A percentile compares a stretch with the other conserved stretches of the same genome.
These are phyloP conservation scores for Glycine latifolia DNA, from an alignment of 306 rosid genomes.

Conservation along the genomic window DNA sequence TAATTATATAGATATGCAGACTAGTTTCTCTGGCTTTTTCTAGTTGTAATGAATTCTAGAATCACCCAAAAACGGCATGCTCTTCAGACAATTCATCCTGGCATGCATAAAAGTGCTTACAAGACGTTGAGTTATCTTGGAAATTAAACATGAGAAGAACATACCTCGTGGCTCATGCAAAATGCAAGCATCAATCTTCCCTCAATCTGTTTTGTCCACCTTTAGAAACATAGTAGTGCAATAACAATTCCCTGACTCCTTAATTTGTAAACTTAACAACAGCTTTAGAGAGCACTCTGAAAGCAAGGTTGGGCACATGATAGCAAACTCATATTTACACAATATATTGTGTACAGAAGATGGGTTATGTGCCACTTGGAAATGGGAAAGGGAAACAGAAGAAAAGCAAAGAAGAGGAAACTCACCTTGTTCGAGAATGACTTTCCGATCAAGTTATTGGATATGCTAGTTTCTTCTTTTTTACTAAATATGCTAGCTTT, in stretches of 20 bases:
- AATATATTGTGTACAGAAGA: no score
- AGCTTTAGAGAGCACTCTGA: conserved; percentile 1
- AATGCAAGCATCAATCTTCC: conserved; percentile 12
- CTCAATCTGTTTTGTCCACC: conserved; percentile 7
- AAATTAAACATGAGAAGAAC: background rate
- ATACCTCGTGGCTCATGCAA: conserved; percentile 18
- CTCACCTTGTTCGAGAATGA: conserved; percentile 14
- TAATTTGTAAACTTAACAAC: conserved; percentile 2
- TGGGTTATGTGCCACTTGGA: background rate
- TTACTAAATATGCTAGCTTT: background rate
- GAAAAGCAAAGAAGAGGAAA: background rate
- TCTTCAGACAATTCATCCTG: background rate
- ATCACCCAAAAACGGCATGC: background rate
- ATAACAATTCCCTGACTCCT: conserved; percentile 3
- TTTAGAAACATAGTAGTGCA: background rate
- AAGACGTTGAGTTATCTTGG: background rate
- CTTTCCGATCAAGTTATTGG: background rate
- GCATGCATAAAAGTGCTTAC: background rate
- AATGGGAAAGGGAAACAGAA: background rate
- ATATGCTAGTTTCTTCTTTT: no score
- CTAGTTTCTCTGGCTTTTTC: conserved; percentile 19
- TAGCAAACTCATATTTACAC: background rate
- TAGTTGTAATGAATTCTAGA: conserved; percentile 4
- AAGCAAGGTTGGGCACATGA: background rate
- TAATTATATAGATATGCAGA: background rate